A percentile compares a stretch with the other conserved stretches of the same genome.
These are phyloP conservation scores for Ophiostoma montium DNA, from an alignment of 2,329 filamentous ascomycete species.

Conservation along the genomic window DNA sequence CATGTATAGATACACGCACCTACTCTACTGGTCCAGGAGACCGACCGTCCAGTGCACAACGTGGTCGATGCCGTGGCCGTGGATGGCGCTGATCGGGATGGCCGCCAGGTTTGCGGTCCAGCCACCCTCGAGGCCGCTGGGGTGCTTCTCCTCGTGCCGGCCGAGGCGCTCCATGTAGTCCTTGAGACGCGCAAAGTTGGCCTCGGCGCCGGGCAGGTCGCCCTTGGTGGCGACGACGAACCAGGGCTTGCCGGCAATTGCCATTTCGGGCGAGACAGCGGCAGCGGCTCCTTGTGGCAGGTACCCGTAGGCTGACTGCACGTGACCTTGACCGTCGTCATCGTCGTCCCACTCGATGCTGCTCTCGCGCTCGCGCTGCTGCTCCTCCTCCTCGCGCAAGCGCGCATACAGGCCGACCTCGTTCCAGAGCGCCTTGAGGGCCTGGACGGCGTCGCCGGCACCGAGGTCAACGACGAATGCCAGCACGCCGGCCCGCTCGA, in stretches of 20 bases:
- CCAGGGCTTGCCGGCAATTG: constrained; percentile 91
- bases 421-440: constrained; percentile 71
- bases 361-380: constrained; percentile 44
- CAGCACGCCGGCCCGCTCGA: constrained; percentile 83
- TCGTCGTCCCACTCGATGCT: constrained; percentile 39
- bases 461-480: constrained; percentile 86
- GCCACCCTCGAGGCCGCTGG: constrained; percentile 46
- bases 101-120: constrained; percentile 51
- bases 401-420: constrained; percentile 82
- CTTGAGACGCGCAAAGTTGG: constrained; percentile 58
- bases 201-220: constrained; percentile 63
- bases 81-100: constrained; percentile 81
- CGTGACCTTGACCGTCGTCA: neutral
- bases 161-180: constrained; percentile 56
- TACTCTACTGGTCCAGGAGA: constrained; percentile 36
- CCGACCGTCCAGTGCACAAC: constrained; percentile 61
- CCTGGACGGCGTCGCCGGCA: constrained; percentile 62
- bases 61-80: constrained; percentile 65
- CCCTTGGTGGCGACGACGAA: constrained; percentile 92
- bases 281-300: constrained; percentile 12
- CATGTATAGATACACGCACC: neutral
- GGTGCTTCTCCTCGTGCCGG: constrained; percentile 51
- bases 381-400: constrained; percentile 59
- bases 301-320: neutral
- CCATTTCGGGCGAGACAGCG: constrained; percentile 29